Base-by-base conservation (phyloP, 2,329 filamentous ascomycete species). In the Gaeumannomyces sp. region DNA sequence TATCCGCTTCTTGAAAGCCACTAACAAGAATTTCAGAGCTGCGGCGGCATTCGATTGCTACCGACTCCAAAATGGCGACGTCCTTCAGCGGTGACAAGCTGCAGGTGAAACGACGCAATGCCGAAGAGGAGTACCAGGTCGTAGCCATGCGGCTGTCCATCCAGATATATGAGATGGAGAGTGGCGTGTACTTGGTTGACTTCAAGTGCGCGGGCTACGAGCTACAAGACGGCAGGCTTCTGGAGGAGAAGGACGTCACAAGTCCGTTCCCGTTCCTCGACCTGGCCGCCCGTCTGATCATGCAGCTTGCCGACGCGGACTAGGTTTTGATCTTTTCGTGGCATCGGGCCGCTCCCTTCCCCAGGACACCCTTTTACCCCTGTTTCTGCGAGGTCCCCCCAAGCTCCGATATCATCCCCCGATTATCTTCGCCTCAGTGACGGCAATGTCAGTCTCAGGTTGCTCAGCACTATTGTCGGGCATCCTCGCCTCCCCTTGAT, bases 201-300 rank as follows among this genome's bases (percentile, higher is more conserved):
- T 99, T 99, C 82, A 98, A 97, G 75, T 98, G 94, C 75, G 93
- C 95, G 19, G 95, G 95, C 27, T 99, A 99, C 77, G 95, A 99
- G 79, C 92, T 84, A 60, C 73, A 81, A 16, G 82, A 95, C 64
- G 89, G 94, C 61, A 86, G 89, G 69, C 80, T 89, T 62, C 80
- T 93, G 62, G 92, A 95, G 72, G 93, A 97, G 78, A 98, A 98
- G 83, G 91, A 96, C 72, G 92, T 97, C 68, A 94, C 92, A 59
- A 96, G 91, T 74, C 93, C 95, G 33, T 98, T 97, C 76, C 94
- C 95, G 4, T 98, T 97, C 79, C 82, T 98, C 72, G 94, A 98
- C 78, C 90, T 97, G 76, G 93, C 94, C 35, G 93, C 92, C 69
- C 89, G 89, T 77, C 81, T 98, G 72, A 97, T 98, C 71, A 93